Evolutionary conservation across 1,284 basidiomycete species (phyloP), one percentile per base, ranked within the genome.

Genomic region (Trametes versicolor): DNA sequence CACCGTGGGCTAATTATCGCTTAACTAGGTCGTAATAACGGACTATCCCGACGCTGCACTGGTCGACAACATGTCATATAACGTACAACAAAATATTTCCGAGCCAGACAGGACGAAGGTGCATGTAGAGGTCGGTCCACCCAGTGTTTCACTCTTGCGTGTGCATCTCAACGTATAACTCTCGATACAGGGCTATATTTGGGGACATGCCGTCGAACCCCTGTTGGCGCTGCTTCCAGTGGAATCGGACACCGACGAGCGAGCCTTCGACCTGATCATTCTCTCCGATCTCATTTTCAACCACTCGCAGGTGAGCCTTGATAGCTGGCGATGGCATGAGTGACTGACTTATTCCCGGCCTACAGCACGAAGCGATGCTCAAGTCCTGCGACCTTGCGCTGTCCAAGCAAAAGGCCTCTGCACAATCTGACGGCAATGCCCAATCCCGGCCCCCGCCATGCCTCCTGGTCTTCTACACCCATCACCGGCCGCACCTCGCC

Each of bases 281-380:
- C 84, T 99, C 57, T 97, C 94, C 0, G 97, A 99, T 78, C 86
- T 99, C 39, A 87, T 97, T 32, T 97, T 97, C 79, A 97, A 94
- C 68, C 92, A 94, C 70, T 94, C 93, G 3, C 90, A 94, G 78
- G 91, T 90, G 65, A 34, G 76, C 62, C 29, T 15, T 37, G 34
- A 25, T 2, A n/a, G n/a, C n/a, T n/a, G n/a, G n/a, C n/a, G 23
- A 45, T 2, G 0, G n/a, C 27, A 34, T 4, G 21, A 21, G 9
- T n/a, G 9, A 32, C 43, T 47, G 27, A 56, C 15, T 2, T 3
- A 36, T 21, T 21, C 19, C 17, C 59, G 58, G 10, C 29, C 12
- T 65, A 47, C 63, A 97, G 86, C 97, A 99, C 74, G 87, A 89
- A 29, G 94, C 95, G 0, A 81, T 99, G 21, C 83, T 98, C 13